phyloP scores from a whole-genome alignment of 2,329 filamentous ascomycete genomes.

The Beauveria asiatica region DNA sequence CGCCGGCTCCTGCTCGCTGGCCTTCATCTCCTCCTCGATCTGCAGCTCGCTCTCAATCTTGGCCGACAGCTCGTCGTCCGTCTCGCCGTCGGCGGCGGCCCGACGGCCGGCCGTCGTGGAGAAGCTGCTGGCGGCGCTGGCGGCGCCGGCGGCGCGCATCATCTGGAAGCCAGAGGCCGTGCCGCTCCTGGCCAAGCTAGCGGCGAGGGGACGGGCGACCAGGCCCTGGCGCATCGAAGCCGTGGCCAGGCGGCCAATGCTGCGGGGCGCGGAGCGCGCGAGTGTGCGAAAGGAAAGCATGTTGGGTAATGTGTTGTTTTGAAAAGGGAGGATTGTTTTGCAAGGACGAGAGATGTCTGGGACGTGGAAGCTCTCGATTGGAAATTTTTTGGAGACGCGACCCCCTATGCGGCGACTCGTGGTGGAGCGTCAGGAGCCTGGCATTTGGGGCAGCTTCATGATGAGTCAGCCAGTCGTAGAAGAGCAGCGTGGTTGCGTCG shows the following conservation, averaged over 20 bases:
- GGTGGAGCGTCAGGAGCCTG: slow-evolving; percentile 4
- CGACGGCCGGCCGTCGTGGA: slow-evolving; percentile 36
- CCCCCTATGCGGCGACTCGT: not conserved
- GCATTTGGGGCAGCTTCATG: slow-evolving; percentile 3
- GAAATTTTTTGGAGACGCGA: slow-evolving; percentile 2
- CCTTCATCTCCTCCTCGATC: slow-evolving; percentile 75
- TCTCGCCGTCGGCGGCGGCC: slow-evolving; percentile 35
- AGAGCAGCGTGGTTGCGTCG: not conserved
- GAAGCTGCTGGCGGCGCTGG: slow-evolving; percentile 41
- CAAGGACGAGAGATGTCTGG: not conserved
- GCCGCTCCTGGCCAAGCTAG: slow-evolving; percentile 22
- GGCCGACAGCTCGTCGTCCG: slow-evolving; percentile 70
- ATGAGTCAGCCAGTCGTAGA: slow-evolving; percentile 1
- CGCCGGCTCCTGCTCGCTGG: slow-evolving; percentile 60
- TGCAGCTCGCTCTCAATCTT: slow-evolving; percentile 81
- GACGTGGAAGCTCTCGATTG: not conserved
- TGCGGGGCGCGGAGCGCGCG: slow-evolving; percentile 59
- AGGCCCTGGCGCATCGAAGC: slow-evolving; percentile 42
- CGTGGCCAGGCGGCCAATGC: slow-evolving; percentile 48
- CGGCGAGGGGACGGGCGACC: slow-evolving; percentile 33
- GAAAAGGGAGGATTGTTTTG: no score
- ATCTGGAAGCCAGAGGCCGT: slow-evolving; percentile 13
- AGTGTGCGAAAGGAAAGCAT: slow-evolving; percentile 65
- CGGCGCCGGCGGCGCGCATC: slow-evolving; percentile 28
- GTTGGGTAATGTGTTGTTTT: slow-evolving; percentile 5